Evolutionary conservation across 2,329 filamentous ascomycete genomes (phyloP), one percentile per base, ranked within the genome.

Genomic region (Trichoderma harzianum): DNA sequence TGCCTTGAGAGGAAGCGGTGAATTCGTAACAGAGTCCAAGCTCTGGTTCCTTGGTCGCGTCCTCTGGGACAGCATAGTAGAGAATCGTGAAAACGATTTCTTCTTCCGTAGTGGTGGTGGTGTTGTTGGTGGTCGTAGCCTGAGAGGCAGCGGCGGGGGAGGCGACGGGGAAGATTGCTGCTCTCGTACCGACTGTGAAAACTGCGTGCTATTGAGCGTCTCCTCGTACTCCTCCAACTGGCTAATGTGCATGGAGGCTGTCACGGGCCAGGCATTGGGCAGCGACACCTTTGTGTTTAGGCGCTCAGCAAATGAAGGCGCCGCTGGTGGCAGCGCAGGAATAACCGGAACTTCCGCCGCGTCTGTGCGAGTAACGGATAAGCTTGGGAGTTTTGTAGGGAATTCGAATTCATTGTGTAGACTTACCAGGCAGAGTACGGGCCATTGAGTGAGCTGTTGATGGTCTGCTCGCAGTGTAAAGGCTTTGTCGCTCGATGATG

Each of bases 61-160:
- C 21, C 80, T 78, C 58, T 86, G 83, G 74, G 87, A 88, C 30
- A 91, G 82, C 88, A 89, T 91, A 74, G 79, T 85, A 3, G 89
- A 90, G 10, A 91, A 87, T 18, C 85, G 84, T 11, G 88, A 89
- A 77, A 91, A 91, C 0, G 89, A 90, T 77, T 91, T 91, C 83
- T 90, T 91, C 83, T 91, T 91, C 72, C 89, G 83, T 73, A 91
- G 78, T 2, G 88, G 47, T 12, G 47, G 47, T 24, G 47, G 47
- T 53, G 87, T 8, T 53, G 87, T 8, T 86, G 86, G 87, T 8
- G 88, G 88, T n/a, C 86, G 86, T 70, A 89, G 83, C 18, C 89
- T 85, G 28, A 90, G 83, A 0, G 88, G 88, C 5, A 90, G 80
- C 2, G 89, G 88, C 1, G 86, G 88, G 3, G 87, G 86, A 1